Percentiles rank a stretch among this genome's conserved stretches.
Evolutionary conservation across 1,284 basidiomycete species (phyloP).

Genomic region (Ceratobasidium sp.): DNA sequence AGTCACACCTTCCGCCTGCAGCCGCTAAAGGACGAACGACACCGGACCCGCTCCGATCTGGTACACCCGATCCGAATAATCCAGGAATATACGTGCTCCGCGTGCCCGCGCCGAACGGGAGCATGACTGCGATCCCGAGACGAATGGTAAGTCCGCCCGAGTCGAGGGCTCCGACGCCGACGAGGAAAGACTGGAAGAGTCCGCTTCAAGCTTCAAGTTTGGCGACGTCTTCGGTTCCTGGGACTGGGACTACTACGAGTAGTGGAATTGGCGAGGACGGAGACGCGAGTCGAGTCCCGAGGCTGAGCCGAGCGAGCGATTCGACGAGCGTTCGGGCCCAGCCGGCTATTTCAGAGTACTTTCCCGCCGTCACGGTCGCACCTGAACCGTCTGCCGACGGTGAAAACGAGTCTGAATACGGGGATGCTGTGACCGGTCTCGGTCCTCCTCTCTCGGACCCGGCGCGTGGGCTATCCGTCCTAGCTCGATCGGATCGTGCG

Average conservation of each 20-base stretch:
- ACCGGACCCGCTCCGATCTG: slow-evolving; percentile 30
- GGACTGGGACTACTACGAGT: background rate
- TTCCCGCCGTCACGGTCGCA: background rate
- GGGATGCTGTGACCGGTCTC: slow-evolving; percentile 4
- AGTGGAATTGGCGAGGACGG: background rate
- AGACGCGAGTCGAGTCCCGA: slow-evolving; percentile 10
- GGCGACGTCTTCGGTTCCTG: too few relatives aligned
- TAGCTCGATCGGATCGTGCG: slow-evolving; percentile 34
- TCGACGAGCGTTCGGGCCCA: background rate
- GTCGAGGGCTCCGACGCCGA: slow-evolving; percentile 30
- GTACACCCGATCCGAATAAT: slow-evolving; percentile 38
- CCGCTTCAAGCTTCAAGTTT: background rate
- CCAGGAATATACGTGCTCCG: slow-evolving; percentile 35
- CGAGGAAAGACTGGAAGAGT: slow-evolving; percentile 35
- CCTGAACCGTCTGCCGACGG: background rate
- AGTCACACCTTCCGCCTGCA: background rate
- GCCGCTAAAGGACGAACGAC: slow-evolving; percentile 3
- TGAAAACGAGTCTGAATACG: slow-evolving; percentile 7
- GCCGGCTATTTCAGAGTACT: slow-evolving; percentile 29
- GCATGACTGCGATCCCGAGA: slow-evolving; percentile 30
- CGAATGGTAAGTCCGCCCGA: slow-evolving; percentile 18
- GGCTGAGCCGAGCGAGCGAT: slow-evolving; percentile 15
- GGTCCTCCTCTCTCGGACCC: slow-evolving; percentile 1
- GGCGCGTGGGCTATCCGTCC: slow-evolving; percentile 6
- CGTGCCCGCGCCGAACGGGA: slow-evolving; percentile 34